Conservation (phyloP, 169 alveolate species). For the Perkinsus olseni region DNA sequence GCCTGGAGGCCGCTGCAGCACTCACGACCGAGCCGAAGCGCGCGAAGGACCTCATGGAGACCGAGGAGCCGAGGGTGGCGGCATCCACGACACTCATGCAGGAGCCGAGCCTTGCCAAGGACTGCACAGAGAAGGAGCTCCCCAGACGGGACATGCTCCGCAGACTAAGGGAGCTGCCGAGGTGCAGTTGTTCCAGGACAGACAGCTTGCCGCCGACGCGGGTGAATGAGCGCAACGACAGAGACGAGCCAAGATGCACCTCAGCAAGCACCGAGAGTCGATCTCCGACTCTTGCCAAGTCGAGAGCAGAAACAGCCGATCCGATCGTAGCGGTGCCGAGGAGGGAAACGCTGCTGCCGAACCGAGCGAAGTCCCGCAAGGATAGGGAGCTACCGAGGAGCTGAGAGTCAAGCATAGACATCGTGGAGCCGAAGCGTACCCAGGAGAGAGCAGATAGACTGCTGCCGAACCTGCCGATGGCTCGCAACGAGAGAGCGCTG, state of each 20-base stretch:
- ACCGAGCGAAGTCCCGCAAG: background rate
- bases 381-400: background rate
- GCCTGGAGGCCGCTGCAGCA: background rate
- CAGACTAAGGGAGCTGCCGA: background rate
- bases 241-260: background rate
- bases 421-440: background rate
- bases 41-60: background rate
- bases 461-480: background rate
- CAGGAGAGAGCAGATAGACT: background rate
- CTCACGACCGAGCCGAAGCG: background rate
- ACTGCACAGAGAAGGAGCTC: background rate
- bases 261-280: background rate
- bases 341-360: background rate
- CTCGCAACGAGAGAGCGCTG: background rate
- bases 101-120: background rate
- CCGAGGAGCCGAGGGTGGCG: background rate
- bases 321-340: background rate
- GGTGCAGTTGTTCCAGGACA: background rate
- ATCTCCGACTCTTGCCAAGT: background rate
- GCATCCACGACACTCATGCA: background rate
- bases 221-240: background rate
- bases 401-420: background rate
- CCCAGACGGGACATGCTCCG: constrained; percentile 4
- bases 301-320: background rate
- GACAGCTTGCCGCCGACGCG: background rate